Conservation (phyloP, 306 rosid species). For the Sesbania bispinosa region DNA sequence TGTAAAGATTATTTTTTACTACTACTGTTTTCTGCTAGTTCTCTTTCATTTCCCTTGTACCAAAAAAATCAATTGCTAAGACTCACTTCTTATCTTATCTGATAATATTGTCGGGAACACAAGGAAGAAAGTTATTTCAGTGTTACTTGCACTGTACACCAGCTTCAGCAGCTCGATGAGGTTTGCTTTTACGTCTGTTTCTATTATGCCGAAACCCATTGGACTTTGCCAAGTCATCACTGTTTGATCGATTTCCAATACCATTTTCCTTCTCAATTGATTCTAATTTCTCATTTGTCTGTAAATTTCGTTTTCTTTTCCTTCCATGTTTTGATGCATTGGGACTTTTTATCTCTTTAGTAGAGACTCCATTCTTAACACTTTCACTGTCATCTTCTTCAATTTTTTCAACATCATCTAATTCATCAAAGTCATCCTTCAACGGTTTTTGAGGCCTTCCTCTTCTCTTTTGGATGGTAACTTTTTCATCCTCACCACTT, state of each 20-base stretch:
- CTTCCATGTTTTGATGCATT: slow-evolving; percentile 24
- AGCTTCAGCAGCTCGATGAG: no score
- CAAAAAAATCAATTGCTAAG: no score
- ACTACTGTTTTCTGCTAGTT: no score
- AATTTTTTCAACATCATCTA: slow-evolving; percentile 30
- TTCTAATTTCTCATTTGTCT: slow-evolving; percentile 33
- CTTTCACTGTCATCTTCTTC: slow-evolving; percentile 31
- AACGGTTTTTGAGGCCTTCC: slow-evolving; percentile 41
- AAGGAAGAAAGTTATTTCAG: no score
- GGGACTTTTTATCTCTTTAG: slow-evolving; percentile 23
- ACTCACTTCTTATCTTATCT: no score
- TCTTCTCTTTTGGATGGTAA: slow-evolving; percentile 37
- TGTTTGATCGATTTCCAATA: slow-evolving; percentile 30
- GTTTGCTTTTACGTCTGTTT: slow-evolving; percentile 76
- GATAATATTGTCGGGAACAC: no score
- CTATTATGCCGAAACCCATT: slow-evolving; percentile 60
- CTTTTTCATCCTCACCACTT: slow-evolving; percentile 40
- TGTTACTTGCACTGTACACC: no score
- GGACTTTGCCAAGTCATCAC: slow-evolving; percentile 22
- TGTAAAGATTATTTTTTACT: no score
- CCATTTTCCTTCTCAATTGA: slow-evolving; percentile 25
- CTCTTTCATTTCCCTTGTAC: no score
- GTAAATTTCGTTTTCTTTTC: slow-evolving; percentile 36
- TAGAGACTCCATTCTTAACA: slow-evolving; percentile 23
- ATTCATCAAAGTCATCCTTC: slow-evolving; percentile 43